A percentile compares a stretch with the other conserved stretches of the same genome.
These are phyloP conservation scores for Penicillium sp. DNA, from an alignment of 2,329 filamentous ascomycete genomes.

Conservation along the genomic window DNA sequence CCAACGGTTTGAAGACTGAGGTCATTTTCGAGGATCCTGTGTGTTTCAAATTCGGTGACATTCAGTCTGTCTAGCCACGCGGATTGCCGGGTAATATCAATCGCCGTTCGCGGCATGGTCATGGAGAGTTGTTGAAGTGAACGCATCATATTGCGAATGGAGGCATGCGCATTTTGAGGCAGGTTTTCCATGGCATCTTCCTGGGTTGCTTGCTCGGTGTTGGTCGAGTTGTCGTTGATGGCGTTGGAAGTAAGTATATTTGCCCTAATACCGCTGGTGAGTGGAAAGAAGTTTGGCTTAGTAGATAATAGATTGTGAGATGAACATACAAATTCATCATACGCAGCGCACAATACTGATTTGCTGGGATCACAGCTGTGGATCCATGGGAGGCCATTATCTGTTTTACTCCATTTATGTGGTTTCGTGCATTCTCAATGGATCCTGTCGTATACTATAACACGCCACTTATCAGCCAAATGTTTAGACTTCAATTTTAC, in stretches of 20 bases:
- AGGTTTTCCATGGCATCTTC: not conserved
- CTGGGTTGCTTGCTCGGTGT: not conserved
- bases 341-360: not conserved
- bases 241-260: not conserved
- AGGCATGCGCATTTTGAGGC: not conserved
- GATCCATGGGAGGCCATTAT: conserved; percentile 1
- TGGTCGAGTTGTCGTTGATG: not conserved
- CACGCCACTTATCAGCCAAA: no score
- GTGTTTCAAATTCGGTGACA: not conserved
- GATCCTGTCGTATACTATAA: conserved; percentile 3
- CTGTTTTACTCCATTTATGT: not conserved
- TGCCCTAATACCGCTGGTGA: not conserved
- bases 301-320: no score
- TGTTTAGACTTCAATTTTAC: no score
- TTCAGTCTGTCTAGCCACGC: not conserved
- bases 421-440: not conserved
- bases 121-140: not conserved
- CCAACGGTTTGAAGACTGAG: not conserved
- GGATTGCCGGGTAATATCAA: not conserved
- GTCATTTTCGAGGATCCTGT: conserved; percentile 1
- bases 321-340: not conserved
- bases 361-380: not conserved
- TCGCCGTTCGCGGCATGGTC: not conserved
- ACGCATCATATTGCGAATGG: not conserved
- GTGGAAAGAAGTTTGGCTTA: not conserved